Evolutionary conservation across 768 basidiomycete genomes (phyloP).

Genomic region (Psilocybe subaeruginosa): DNA sequence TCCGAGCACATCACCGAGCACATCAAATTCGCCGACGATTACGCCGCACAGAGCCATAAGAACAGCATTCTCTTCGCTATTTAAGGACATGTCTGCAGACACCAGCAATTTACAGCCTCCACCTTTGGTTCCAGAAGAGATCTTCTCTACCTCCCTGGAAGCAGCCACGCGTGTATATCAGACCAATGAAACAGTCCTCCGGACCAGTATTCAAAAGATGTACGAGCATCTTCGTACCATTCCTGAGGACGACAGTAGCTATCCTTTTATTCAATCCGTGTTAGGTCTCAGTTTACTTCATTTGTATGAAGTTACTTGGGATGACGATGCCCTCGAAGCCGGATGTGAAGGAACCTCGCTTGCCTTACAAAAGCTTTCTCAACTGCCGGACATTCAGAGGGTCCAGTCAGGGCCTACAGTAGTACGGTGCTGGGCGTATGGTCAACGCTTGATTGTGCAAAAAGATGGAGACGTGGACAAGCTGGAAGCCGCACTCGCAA

Average conservation of each 20-base stretch:
- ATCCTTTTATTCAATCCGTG: not conserved
- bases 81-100: too few relatives aligned
- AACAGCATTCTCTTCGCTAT: too few relatives aligned
- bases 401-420: not conserved
- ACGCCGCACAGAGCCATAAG: too few relatives aligned
- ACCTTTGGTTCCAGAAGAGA: too few relatives aligned
- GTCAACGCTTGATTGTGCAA: constrained; percentile 1
- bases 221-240: not conserved
- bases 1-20: too few relatives aligned
- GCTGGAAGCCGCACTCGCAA: not conserved
- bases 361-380: not conserved
- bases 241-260: not conserved
- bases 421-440: constrained; percentile 1
- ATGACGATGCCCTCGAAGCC: not conserved
- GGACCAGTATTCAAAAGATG: not conserved
- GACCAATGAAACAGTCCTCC: not conserved
- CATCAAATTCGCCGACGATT: too few relatives aligned
- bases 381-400: not conserved
- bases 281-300: not conserved
- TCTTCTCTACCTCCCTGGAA: too few relatives aligned
- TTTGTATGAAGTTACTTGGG: constrained; percentile 3
- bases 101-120: too few relatives aligned
- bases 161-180: not conserved
- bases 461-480: constrained; percentile 3
- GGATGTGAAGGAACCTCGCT: not conserved